A percentile compares a stretch with the other conserved stretches of the same genome.
Evolutionary conservation across 2,329 filamentous ascomycete species (phyloP).

Genomic region (Gnomoniopsis sp.): DNA sequence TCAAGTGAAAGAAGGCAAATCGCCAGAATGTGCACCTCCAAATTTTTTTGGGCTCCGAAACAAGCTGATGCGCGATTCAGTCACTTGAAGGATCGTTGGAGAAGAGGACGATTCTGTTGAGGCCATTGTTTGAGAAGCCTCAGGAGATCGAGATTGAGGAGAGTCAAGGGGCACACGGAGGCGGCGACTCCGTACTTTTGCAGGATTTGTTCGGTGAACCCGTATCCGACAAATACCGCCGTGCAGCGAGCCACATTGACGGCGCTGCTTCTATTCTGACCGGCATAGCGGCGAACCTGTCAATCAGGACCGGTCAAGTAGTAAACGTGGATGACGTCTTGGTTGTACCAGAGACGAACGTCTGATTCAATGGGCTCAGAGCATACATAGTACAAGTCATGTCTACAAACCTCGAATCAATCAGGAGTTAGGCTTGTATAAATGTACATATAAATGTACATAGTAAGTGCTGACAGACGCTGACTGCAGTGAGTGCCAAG

Average conservation of each 20-base stretch:
- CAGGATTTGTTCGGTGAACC: conserved; percentile 55
- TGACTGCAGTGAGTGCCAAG: too few species aligned
- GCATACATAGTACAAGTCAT: neutral
- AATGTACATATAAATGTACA: too few species aligned
- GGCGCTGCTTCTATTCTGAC: conserved; percentile 58
- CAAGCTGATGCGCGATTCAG: conserved; percentile 23
- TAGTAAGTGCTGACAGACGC: too few species aligned
- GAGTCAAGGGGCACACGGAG: conserved; percentile 55
- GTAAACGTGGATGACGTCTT: conserved; percentile 53
- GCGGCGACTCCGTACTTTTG: conserved; percentile 55
- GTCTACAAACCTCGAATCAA: too few species aligned
- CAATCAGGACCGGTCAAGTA: conserved; percentile 53
- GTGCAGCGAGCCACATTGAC: conserved; percentile 56
- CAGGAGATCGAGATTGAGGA: conserved; percentile 50
- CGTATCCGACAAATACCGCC: conserved; percentile 47
- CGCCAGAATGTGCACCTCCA: too few species aligned
- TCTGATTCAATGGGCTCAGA: neutral
- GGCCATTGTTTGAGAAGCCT: conserved; percentile 55
- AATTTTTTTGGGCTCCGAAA: too few species aligned
- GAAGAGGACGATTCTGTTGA: conserved; percentile 43
- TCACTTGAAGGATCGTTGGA: conserved; percentile 51
- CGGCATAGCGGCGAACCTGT: conserved; percentile 56
- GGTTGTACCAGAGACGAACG: conserved; percentile 24
- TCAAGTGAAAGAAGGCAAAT: too few species aligned
- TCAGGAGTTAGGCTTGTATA: too few species aligned